Conservation (phyloP, 768 basidiomycete species). For the Kwoniella pini region DNA sequence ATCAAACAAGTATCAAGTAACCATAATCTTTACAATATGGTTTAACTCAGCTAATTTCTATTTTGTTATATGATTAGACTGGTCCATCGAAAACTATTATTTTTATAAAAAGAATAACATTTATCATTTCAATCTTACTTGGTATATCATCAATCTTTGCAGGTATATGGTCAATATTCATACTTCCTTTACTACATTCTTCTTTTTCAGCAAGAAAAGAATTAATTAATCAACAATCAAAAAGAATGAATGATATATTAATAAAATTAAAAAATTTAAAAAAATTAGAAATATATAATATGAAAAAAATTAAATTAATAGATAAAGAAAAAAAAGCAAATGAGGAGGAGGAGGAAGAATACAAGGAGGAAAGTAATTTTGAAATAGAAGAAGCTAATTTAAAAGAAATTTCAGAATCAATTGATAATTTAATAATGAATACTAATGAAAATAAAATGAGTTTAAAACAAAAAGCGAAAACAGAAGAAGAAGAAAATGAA, state of each 20-base stretch:
- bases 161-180: conserved; percentile 39
- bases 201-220: conserved; percentile 50
- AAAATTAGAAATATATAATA: conserved; percentile 10
- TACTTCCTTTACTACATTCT: conserved; percentile 50
- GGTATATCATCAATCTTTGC: conserved; percentile 36
- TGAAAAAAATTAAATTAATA: too few relatives aligned
- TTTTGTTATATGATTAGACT: too few relatives aligned
- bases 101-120: conserved; percentile 37
- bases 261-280: conserved; percentile 25
- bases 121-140: conserved; percentile 42
- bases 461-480: neutral
- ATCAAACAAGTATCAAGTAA: too few relatives aligned
- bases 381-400: conserved; percentile 6
- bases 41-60: too few relatives aligned
- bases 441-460: neutral
- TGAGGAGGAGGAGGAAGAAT: neutral
- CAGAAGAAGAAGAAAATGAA: neutral
- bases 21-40: too few relatives aligned
- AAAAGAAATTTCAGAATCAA: conserved; percentile 17
- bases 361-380: neutral
- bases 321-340: neutral
- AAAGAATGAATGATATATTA: conserved; percentile 16
- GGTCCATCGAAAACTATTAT: conserved; percentile 9
- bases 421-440: too few relatives aligned
- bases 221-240: conserved; percentile 41